These are phyloP conservation scores for Colletotrichum tabaci DNA, from an alignment of 2,329 filamentous ascomycete species.

Conservation along the genomic window DNA sequence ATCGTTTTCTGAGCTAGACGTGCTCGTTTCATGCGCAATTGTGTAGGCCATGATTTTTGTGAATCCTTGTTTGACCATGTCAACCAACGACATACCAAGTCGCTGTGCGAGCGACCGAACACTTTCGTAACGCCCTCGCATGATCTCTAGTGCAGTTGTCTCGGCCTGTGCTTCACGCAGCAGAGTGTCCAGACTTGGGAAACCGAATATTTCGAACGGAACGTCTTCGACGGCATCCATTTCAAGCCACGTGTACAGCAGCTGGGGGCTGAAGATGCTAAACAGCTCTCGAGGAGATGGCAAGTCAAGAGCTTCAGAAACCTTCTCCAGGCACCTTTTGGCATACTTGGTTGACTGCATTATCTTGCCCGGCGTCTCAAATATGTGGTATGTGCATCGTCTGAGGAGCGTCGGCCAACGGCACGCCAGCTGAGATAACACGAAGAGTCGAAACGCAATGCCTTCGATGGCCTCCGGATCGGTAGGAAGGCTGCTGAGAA, in stretches of 20 bases:
- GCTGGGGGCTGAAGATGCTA: conserved; percentile 85
- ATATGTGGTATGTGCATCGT: conserved; percentile 92
- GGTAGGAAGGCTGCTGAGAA: conserved; percentile 83
- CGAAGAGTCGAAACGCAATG: conserved; percentile 85
- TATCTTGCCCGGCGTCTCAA: conserved; percentile 87
- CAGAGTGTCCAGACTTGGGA: conserved; percentile 77
- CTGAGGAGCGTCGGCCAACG: conserved; percentile 89
- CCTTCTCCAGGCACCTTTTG: conserved; percentile 75
- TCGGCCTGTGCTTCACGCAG: conserved; percentile 82
- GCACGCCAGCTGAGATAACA: conserved; percentile 83
- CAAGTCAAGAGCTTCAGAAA: conserved; percentile 77
- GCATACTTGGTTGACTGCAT: conserved; percentile 78
- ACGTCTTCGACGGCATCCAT: conserved; percentile 77
- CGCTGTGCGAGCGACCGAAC: conserved; percentile 72
- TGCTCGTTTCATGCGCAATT: conserved; percentile 80
- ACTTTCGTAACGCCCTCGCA: conserved; percentile 80
- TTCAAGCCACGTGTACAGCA: conserved; percentile 92
- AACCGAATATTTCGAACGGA: conserved; percentile 89
- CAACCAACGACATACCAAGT: conserved; percentile 67
- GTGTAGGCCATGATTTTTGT: conserved; percentile 86
- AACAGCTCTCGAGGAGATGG: conserved; percentile 81
- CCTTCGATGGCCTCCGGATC: conserved; percentile 82
- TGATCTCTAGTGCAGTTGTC: conserved; percentile 83
- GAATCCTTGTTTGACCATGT: conserved; percentile 79
- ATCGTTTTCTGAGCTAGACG: conserved; percentile 57